A percentile compares a stretch with the other conserved stretches of the same genome.
phyloP scores from a whole-genome alignment of 495 filamentous ascomycete genomes.

The Penicillium maclennaniae region DNA sequence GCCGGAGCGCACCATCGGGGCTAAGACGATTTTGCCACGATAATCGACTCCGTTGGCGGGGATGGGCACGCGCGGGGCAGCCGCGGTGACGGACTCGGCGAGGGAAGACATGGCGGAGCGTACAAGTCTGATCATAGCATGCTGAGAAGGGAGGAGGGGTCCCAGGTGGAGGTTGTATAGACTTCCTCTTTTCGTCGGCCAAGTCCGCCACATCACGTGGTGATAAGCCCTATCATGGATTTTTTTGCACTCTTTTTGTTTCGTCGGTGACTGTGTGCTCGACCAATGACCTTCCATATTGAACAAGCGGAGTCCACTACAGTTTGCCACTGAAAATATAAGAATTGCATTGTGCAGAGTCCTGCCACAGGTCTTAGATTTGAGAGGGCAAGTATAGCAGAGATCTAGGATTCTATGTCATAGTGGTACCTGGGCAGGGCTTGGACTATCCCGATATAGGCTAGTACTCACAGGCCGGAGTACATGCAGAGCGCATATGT shows the following conservation, averaged over 20 bases:
- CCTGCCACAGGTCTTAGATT: background rate
- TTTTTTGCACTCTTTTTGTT: background rate
- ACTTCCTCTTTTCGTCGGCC: conserved; percentile 5
- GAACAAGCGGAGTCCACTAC: background rate
- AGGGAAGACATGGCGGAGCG: conserved; percentile 53
- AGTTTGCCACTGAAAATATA: background rate
- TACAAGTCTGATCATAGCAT: conserved; percentile 45
- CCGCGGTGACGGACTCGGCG: conserved; percentile 30
- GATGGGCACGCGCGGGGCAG: conserved; percentile 63
- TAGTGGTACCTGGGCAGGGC: background rate
- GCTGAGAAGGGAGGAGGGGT: conserved; percentile 8
- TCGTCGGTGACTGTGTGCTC: background rate
- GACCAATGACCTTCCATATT: background rate
- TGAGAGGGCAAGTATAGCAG: background rate
- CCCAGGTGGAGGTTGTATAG: conserved; percentile 3
- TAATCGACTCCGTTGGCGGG: conserved; percentile 89
- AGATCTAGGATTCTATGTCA: background rate
- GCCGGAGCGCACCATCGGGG: conserved; percentile 95
- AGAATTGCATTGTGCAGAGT: background rate
- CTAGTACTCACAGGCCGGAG: conserved; percentile 5
- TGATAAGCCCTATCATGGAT: conserved; percentile 20
- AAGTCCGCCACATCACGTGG: conserved; percentile 26
- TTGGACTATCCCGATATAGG: conserved; percentile 9
- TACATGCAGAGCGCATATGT: conserved; percentile 7
- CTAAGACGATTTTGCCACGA: conserved; percentile 86